Conservation (phyloP, 2,329 filamentous ascomycete genomes). For the Microcyclosporella mali region DNA sequence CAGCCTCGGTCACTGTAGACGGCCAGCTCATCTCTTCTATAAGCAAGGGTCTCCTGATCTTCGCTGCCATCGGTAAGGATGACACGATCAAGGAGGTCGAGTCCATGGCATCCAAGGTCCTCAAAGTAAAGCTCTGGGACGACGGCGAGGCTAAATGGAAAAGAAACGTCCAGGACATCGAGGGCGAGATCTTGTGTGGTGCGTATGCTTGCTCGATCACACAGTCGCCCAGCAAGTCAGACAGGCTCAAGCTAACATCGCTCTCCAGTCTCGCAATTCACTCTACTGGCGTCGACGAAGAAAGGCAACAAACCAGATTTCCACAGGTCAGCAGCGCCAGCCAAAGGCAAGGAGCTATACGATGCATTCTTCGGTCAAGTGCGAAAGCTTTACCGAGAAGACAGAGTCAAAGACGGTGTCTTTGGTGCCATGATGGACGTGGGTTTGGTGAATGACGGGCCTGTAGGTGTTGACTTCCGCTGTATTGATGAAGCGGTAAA, state of each 20-base stretch:
- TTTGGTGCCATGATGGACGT: conserved; percentile 99
- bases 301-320: conserved; percentile 96
- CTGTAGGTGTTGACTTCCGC: conserved; percentile 57
- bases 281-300: conserved; percentile 83
- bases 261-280: conserved; percentile 78
- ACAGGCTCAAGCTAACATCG: conserved; percentile 8
- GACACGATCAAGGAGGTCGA: conserved; percentile 88
- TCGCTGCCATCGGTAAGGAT: conserved; percentile 83
- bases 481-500: conserved; percentile 53
- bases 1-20: conserved; percentile 91
- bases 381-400: conserved; percentile 61
- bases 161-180: conserved; percentile 76
- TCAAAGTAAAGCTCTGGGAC: conserved; percentile 90
- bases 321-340: conserved; percentile 73
- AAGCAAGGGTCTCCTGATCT: conserved; percentile 79
- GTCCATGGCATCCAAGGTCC: conserved; percentile 71
- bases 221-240: conserved; percentile 4
- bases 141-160: conserved; percentile 82
- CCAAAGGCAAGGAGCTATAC: conserved; percentile 75
- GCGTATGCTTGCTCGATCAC: conserved; percentile 28
- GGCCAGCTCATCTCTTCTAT: conserved; percentile 85
- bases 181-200: conserved; percentile 93
- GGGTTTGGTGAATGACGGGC: conserved; percentile 78
- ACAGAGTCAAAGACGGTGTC: conserved; percentile 85
- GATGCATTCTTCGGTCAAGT: conserved; percentile 76